Evolutionary conservation across 1,284 basidiomycete species (phyloP), one percentile per base, ranked within the genome.

Genomic region (Tetrapyrgos nigripes): DNA sequence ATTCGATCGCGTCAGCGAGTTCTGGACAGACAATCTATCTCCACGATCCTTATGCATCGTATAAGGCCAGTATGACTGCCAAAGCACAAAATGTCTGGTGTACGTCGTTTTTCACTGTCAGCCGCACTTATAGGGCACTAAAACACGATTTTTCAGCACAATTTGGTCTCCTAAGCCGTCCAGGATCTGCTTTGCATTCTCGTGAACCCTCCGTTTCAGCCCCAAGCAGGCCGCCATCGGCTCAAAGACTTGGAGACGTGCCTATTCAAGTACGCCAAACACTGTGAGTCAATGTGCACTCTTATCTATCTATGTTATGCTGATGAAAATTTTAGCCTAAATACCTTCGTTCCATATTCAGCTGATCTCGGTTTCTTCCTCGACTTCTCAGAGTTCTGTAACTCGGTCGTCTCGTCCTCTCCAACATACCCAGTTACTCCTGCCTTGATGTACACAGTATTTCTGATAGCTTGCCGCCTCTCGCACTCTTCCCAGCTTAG

Each of bases 301-400:
- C n/a, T 19, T 48, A 35, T 21, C 6, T 29, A 23, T 19, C n/a
- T 5, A 11, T 23, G 9, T 24, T 6, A 28, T 27, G n/a, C 46
- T 9, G 23, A 43, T 19, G 26, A 26, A 49, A 9, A 19, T 29
- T 40, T 6, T 26, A 56, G 55, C 19, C 48, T 56, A 5, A 19
- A 43, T 8, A n/a, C 47, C 23, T 82, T 82, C 61, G 65, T 80
- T 29, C 76, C 73, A 11, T 74, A 82, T 63, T 73, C 76, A 10
- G 57, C 66, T 33, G 72, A 80, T 65, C 79, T 81, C 55, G 80
- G 80, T 23, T 81, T 82, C 68, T 84, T 84, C 66, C 76, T 85
- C 28, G 72, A 80, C 60, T 64, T 73, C 14, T 62, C 72, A 27
- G 76, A 77, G 13, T 80, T 83, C 60, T 75, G 74, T 31, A 64